Percentiles rank a stretch among this genome's conserved stretches.
Evolutionary conservation across 805 yeast species (phyloP).

Genomic region (Wilhelminamyces savonicus): DNA sequence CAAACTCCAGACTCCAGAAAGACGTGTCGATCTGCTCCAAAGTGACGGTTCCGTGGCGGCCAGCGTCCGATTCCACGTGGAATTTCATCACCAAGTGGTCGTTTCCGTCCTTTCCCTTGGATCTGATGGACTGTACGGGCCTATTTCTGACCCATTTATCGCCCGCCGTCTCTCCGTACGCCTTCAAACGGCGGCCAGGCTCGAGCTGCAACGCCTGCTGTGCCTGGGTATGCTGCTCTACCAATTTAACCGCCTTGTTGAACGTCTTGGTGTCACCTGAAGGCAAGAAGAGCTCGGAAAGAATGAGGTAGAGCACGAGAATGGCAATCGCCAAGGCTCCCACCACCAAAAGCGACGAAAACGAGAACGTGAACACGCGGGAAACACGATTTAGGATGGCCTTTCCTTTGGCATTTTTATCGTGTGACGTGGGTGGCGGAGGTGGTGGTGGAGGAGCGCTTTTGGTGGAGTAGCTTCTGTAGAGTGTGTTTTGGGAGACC

Average conservation of each 20-base stretch:
- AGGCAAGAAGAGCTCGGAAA: constrained; percentile 79
- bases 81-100: constrained; percentile 82
- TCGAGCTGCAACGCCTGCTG: constrained; percentile 51
- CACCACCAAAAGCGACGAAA: constrained; percentile 55
- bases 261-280: constrained; percentile 89
- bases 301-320: constrained; percentile 65
- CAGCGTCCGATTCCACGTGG: constrained; percentile 67
- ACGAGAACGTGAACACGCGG: constrained; percentile 54
- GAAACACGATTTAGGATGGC: constrained; percentile 42
- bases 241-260: constrained; percentile 73
- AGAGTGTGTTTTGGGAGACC: background rate
- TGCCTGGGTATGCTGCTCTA: constrained; percentile 61
- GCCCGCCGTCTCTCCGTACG: constrained; percentile 67
- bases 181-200: constrained; percentile 60
- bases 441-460: constrained; percentile 31
- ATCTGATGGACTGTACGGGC: constrained; percentile 66
- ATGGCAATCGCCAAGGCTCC: constrained; percentile 66
- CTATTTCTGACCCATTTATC: constrained; percentile 87
- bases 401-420: constrained; percentile 34
- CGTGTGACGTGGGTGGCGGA: constrained; percentile 30
- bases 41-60: constrained; percentile 62
- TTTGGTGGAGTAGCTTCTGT: constrained; percentile 10
- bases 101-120: constrained; percentile 67
- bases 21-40: constrained; percentile 74
- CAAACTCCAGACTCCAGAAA: constrained; percentile 60